Conservation (phyloP, 2,329 filamentous ascomycete genomes). For the Fusarium dlaminii region DNA sequence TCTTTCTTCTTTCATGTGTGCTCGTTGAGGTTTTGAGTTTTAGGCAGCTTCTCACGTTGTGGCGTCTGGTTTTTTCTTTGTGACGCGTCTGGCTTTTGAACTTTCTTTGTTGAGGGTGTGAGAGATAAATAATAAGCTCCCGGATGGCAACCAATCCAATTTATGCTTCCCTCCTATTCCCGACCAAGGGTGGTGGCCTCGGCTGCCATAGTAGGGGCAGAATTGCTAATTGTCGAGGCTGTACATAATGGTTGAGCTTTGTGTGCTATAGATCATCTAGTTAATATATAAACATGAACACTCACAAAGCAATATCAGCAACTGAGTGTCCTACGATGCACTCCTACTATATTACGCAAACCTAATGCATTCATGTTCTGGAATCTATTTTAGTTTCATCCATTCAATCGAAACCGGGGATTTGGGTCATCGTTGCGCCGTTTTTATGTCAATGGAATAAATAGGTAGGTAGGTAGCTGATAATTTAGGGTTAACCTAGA, state of each 20-base stretch:
- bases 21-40: background rate
- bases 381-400: background rate
- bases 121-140: background rate
- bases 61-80: conserved; percentile 14
- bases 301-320: background rate
- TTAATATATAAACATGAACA: background rate
- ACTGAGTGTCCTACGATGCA: background rate
- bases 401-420: background rate
- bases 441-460: background rate
- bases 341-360: background rate
- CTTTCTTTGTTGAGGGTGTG: background rate
- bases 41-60: background rate
- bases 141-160: background rate
- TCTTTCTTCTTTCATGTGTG: background rate
- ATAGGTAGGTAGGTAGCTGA: background rate
- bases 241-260: background rate
- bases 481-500: conserved; percentile 12
- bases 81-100: conserved; percentile 2
- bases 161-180: background rate
- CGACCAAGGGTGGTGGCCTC: background rate
- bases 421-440: background rate
- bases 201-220: background rate
- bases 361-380: background rate
- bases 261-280: background rate
- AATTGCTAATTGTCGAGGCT: background rate